These are phyloP conservation scores for Patellifolia procumbens DNA, from an alignment of 179 eudicot species.

Conservation along the genomic window DNA sequence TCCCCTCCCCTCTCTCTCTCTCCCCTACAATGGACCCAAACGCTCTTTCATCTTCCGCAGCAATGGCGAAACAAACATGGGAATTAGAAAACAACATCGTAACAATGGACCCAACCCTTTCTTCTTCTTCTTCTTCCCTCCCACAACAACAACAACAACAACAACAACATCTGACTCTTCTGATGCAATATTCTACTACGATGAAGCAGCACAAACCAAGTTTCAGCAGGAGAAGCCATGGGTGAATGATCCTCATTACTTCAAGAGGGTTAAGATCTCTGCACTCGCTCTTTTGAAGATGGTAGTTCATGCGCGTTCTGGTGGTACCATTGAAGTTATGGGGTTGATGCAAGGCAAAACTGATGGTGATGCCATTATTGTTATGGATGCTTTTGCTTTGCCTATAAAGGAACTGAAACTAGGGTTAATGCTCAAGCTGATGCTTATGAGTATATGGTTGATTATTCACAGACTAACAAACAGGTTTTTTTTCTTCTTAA, in stretches of 20 bases:
- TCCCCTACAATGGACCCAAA: slow-evolving; percentile 43
- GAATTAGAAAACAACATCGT: slow-evolving; percentile 85
- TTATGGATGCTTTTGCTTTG: slow-evolving; percentile 94
- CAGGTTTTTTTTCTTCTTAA: slow-evolving; percentile 43
- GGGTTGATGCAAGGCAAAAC: slow-evolving; percentile 98
- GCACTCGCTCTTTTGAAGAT: slow-evolving; percentile 89
- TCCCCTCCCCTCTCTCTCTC: neutral
- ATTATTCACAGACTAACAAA: slow-evolving; percentile 81
- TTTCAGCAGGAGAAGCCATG: slow-evolving; percentile 83
- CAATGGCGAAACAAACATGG: slow-evolving; percentile 84
- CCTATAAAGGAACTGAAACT: slow-evolving; percentile 98
- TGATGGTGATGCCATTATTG: slow-evolving; percentile 85
- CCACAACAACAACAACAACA: neutral
- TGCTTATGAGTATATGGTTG: slow-evolving; percentile 99
- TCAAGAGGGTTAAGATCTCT: slow-evolving; percentile 86
- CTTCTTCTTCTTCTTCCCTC: slow-evolving; percentile 46
- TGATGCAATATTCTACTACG: slow-evolving; percentile 82
- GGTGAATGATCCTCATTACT: slow-evolving; percentile 78
- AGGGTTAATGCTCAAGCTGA: slow-evolving; percentile 99
- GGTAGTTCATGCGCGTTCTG: slow-evolving; percentile 95
- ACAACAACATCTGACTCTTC: slow-evolving; percentile 32
- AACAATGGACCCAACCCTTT: slow-evolving; percentile 36
- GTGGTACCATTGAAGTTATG: slow-evolving; percentile 94
- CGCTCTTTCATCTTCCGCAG: slow-evolving; percentile 46
- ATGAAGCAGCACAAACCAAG: slow-evolving; percentile 68